These are phyloP conservation scores for Panicum virgatum DNA, from an alignment of 202 grass and related monocot species.

Conservation along the genomic window DNA sequence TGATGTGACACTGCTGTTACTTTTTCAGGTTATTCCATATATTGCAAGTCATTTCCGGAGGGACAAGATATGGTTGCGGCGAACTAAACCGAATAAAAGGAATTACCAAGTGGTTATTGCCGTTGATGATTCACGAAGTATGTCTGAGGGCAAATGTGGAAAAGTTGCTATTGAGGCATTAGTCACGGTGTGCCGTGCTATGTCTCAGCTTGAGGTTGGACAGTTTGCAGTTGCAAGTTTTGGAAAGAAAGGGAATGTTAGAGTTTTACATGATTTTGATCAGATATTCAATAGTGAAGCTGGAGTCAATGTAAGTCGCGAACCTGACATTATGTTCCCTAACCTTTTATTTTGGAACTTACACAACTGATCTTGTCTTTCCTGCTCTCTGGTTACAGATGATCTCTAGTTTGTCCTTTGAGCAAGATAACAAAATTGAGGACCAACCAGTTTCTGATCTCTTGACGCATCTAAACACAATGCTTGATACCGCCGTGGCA, in stretches of 20 bases:
- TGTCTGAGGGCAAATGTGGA: constrained; percentile 90
- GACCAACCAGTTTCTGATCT: constrained; percentile 93
- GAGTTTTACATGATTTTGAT: constrained; percentile 92
- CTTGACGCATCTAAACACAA: constrained; percentile 72
- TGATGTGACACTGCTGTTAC: background rate
- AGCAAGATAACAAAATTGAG: constrained; percentile 92
- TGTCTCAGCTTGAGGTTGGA: constrained; percentile 95
- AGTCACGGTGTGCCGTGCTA: constrained; percentile 87
- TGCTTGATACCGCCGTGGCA: constrained; percentile 73
- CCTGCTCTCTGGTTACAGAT: constrained; percentile 54
- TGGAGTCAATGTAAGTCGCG: constrained; percentile 66
- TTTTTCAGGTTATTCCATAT: constrained; percentile 87
- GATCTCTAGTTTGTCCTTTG: constrained; percentile 87
- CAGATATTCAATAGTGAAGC: constrained; percentile 85
- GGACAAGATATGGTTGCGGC: constrained; percentile 93
- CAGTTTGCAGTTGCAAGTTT: constrained; percentile 94
- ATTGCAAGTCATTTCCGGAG: constrained; percentile 90
- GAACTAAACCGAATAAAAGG: constrained; percentile 95
- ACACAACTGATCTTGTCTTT: constrained; percentile 12
- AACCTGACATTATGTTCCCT: background rate
- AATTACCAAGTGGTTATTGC: constrained; percentile 95
- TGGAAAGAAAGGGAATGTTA: constrained; percentile 81
- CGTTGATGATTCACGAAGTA: constrained; percentile 90
- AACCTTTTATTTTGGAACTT: background rate
- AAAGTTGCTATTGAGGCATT: constrained; percentile 86